Evolutionary conservation across 441 rosid species (phyloP).

Genomic region (Croton laevigatus): DNA sequence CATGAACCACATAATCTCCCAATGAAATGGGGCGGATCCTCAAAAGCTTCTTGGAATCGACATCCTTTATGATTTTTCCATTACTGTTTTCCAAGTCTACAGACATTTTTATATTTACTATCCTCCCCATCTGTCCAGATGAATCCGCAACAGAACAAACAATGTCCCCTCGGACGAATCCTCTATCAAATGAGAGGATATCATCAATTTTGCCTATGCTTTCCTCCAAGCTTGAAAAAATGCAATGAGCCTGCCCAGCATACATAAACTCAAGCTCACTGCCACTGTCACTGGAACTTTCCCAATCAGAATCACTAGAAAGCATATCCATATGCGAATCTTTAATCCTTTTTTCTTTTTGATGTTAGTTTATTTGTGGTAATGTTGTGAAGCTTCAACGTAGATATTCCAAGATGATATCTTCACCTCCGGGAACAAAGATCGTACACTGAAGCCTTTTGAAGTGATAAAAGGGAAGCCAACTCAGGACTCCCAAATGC

Average conservation of each 20-base stretch:
- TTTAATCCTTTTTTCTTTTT: background rate
- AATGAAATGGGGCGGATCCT: slow-evolving; percentile 58
- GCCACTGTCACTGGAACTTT: slow-evolving; percentile 70
- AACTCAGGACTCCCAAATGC: slow-evolving; percentile 31
- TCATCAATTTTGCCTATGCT: slow-evolving; percentile 79
- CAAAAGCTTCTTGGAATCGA: slow-evolving; percentile 56
- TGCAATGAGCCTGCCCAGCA: slow-evolving; percentile 57
- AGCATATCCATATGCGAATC: slow-evolving; percentile 54
- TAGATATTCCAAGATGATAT: slow-evolving; percentile 3
- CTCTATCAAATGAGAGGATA: slow-evolving; percentile 81
- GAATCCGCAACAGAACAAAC: slow-evolving; percentile 61
- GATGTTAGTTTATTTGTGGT: background rate
- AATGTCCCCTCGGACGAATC: slow-evolving; percentile 61
- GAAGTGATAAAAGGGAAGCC: slow-evolving; percentile 29
- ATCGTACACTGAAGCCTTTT: slow-evolving; percentile 21
- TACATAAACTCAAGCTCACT: slow-evolving; percentile 53
- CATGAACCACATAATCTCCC: slow-evolving; percentile 73
- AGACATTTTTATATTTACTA: slow-evolving; percentile 47
- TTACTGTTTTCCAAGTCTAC: slow-evolving; percentile 64
- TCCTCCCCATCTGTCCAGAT: slow-evolving; percentile 83
- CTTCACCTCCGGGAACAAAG: slow-evolving; percentile 5
- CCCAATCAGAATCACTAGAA: slow-evolving; percentile 82
- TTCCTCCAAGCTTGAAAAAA: slow-evolving; percentile 78
- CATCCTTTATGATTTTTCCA: slow-evolving; percentile 54
- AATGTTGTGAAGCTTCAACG: background rate